Conservation (phyloP, 768 basidiomycete genomes). For the Leccinum obscurum region DNA sequence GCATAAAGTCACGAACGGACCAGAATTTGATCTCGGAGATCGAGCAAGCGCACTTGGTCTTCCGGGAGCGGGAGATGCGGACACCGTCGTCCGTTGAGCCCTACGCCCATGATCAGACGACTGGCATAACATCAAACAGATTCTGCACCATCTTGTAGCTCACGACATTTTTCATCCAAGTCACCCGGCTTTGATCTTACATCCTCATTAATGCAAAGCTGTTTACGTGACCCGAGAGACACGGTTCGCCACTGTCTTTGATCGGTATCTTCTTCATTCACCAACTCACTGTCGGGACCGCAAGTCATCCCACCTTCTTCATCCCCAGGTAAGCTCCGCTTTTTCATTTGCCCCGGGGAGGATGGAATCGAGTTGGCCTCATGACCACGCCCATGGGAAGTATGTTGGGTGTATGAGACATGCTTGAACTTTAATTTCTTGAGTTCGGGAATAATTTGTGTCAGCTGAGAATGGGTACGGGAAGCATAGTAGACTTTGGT, state of each 20-base stretch:
- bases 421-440: conserved; percentile 61
- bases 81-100: conserved; percentile 69
- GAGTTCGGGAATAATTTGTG: conserved; percentile 88
- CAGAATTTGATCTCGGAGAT: conserved; percentile 85
- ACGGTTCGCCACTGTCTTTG: conserved; percentile 55
- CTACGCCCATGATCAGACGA: conserved; percentile 33
- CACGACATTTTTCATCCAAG: conserved; percentile 86
- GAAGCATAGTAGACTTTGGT: conserved; percentile 94
- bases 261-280: conserved; percentile 17
- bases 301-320: conserved; percentile 9
- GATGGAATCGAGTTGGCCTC: neutral
- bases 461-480: conserved; percentile 92
- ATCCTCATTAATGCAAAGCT: conserved; percentile 89
- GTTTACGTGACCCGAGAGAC: conserved; percentile 87
- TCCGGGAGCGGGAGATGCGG: conserved; percentile 69
- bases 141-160: conserved; percentile 63
- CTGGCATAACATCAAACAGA: neutral
- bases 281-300: neutral
- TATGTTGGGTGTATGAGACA: conserved; percentile 16
- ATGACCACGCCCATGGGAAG: conserved; percentile 13
- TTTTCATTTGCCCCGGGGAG: conserved; percentile 11
- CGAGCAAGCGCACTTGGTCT: conserved; percentile 71
- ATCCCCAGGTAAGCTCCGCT: conserved; percentile 25
- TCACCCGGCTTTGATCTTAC: conserved; percentile 63
- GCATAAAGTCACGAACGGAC: conserved; percentile 36